A percentile compares a stretch with the other conserved stretches of the same genome.
phyloP scores from a whole-genome alignment of 768 basidiomycete genomes.

The Phallus indusiatus region DNA sequence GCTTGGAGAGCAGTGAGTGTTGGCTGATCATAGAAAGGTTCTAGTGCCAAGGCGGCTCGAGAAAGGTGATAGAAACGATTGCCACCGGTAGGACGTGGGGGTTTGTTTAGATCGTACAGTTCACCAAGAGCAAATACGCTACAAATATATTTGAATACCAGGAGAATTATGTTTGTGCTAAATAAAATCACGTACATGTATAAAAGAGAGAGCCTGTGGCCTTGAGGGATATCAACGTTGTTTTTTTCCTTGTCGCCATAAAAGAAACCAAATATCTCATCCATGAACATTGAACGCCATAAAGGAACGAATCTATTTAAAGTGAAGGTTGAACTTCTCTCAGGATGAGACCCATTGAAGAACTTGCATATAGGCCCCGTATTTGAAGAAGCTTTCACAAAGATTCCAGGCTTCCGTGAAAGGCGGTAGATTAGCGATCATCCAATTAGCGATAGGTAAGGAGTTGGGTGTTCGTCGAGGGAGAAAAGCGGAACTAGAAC shows the following conservation, averaged over 20 bases:
- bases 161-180: neutral
- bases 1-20: conserved; percentile 7
- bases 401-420: conserved; percentile 4
- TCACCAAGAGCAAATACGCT: conserved; percentile 8
- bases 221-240: conserved; percentile 3
- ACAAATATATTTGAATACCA: neutral
- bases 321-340: neutral
- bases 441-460: neutral
- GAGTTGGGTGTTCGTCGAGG: neutral
- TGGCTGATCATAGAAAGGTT: conserved; percentile 2
- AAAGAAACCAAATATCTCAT: conserved; percentile 6
- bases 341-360: neutral
- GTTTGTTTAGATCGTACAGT: conserved; percentile 3
- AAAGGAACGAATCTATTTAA: conserved; percentile 1
- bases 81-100: conserved; percentile 3
- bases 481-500: conserved; percentile 3
- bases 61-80: conserved; percentile 8
- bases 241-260: neutral
- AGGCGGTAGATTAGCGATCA: conserved; percentile 2
- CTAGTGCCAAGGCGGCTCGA: conserved; percentile 6
- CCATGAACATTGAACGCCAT: neutral
- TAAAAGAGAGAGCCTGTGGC: conserved; percentile 5
- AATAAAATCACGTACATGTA: neutral
- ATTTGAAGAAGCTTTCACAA: conserved; percentile 6
- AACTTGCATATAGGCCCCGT: conserved; percentile 6